These are phyloP conservation scores for Suhomyces prunicola DNA, from an alignment of 805 yeast species.

Conservation along the genomic window DNA sequence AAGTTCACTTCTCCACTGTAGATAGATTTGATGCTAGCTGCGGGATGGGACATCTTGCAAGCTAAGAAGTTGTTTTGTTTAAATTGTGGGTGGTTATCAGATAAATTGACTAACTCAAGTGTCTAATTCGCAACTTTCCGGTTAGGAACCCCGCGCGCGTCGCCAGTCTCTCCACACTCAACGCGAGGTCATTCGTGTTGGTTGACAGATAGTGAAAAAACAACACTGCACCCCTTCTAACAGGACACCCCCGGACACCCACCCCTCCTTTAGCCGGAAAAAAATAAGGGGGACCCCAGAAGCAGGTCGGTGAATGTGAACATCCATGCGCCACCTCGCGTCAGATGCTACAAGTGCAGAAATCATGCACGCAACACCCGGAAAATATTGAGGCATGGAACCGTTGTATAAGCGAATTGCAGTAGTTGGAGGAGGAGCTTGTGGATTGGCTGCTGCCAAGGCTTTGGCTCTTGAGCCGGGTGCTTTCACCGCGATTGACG, in stretches of 20 bases:
- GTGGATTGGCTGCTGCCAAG: slow-evolving; percentile 24
- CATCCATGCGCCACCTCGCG: not conserved
- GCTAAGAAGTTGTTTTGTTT: not conserved
- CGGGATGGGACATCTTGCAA: slow-evolving; percentile 41
- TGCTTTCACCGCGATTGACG: slow-evolving; percentile 27
- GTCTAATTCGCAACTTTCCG: not conserved
- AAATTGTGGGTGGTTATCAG: not conserved
- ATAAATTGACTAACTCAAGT: not conserved
- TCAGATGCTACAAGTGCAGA: not conserved
- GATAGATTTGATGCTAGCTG: slow-evolving; percentile 39
- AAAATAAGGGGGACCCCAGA: not conserved
- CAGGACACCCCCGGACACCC: not conserved
- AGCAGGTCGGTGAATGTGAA: not conserved
- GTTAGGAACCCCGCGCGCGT: not conserved
- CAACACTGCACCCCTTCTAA: not conserved
- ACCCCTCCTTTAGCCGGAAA: not conserved
- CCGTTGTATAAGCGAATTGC: slow-evolving; percentile 15
- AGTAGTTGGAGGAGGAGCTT: slow-evolving; percentile 25
- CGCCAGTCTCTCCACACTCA: not conserved
- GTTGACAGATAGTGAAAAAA: not conserved
- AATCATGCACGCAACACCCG: not conserved
- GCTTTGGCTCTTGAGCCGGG: slow-evolving; percentile 19
- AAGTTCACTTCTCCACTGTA: slow-evolving; percentile 33
- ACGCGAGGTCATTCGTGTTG: not conserved
- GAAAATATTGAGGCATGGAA: not conserved